Conservation (phyloP, 2,329 filamentous ascomycete species). For the Cladosporium oxysporum region DNA sequence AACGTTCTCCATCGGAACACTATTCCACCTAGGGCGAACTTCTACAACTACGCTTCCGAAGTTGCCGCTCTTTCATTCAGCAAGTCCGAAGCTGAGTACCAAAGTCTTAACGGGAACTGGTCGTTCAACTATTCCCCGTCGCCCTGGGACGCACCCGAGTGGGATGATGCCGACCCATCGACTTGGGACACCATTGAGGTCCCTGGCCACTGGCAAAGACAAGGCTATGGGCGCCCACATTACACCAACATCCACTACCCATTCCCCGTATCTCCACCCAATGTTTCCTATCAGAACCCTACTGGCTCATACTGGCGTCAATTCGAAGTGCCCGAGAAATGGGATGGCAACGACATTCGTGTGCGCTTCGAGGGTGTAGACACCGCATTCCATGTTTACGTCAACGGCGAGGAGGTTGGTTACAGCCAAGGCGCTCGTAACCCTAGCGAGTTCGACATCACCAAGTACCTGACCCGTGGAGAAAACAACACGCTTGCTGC, state of each 20-base stretch:
- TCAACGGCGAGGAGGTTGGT: slow-evolving; percentile 64
- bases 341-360: slow-evolving; percentile 56
- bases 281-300: slow-evolving; percentile 62
- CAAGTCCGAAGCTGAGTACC: slow-evolving; percentile 14
- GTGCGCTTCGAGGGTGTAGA: slow-evolving; percentile 71
- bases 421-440: slow-evolving; percentile 71
- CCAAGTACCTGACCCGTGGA: slow-evolving; percentile 47
- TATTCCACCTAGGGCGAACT: slow-evolving; percentile 15
- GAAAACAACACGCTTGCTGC: slow-evolving; percentile 59
- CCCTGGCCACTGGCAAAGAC: slow-evolving; percentile 68
- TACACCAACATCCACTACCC: slow-evolving; percentile 69
- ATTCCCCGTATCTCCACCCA: slow-evolving; percentile 64
- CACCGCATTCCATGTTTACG: slow-evolving; percentile 67
- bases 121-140: slow-evolving; percentile 8
- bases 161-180: slow-evolving; percentile 8
- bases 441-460: slow-evolving; percentile 68
- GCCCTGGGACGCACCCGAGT: slow-evolving; percentile 14
- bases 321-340: slow-evolving; percentile 55
- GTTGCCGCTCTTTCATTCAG: slow-evolving; percentile 11
- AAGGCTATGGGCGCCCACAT: slow-evolving; percentile 68
- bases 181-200: slow-evolving; percentile 59
- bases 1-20: slow-evolving; percentile 19
- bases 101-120: slow-evolving; percentile 15
- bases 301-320: slow-evolving; percentile 61
- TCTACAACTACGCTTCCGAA: slow-evolving; percentile 19